Percentiles rank a stretch among this genome's conserved stretches.
phyloP scores from a whole-genome alignment of 2,329 filamentous ascomycete genomes.

The Cladosporium sp. region DNA sequence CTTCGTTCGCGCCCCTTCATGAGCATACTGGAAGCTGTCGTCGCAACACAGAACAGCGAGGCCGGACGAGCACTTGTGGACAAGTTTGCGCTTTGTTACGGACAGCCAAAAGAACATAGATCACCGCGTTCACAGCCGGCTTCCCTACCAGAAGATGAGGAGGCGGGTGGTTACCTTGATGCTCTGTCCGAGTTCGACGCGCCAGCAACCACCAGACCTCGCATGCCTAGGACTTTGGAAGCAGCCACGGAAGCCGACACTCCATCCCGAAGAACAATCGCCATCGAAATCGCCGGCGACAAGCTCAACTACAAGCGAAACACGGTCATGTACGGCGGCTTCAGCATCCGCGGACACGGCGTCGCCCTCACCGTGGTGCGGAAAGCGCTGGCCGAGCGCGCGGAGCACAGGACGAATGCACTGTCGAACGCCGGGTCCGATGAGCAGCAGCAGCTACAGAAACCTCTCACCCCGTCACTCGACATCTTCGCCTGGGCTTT shows the following conservation, averaged over 20 bases:
- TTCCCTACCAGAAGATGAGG: neutral
- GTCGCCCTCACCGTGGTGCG: neutral
- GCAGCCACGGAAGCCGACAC: neutral
- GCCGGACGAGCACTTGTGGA: slow-evolving; percentile 47
- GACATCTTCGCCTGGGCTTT: neutral
- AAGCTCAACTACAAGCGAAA: neutral
- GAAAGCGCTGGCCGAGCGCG: neutral
- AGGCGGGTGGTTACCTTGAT: neutral
- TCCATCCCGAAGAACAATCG: neutral
- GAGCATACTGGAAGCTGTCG: slow-evolving; percentile 50
- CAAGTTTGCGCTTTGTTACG: slow-evolving; percentile 21
- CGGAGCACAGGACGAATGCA: neutral
- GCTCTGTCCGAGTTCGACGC: neutral
- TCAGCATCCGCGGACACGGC: neutral
- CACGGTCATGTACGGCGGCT: neutral
- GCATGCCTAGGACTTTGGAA: neutral
- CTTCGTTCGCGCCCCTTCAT: slow-evolving; percentile 40
- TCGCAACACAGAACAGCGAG: slow-evolving; percentile 44
- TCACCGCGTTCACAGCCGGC: neutral
- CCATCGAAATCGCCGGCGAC: neutral
- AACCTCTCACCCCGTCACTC: neutral
- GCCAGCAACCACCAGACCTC: neutral
- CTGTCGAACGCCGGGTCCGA: neutral
- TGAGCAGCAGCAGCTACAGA: neutral
- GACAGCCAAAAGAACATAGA: no score